Conservation (phyloP, 2,329 filamentous ascomycete species). For the Dothiorella sarmentorum region DNA sequence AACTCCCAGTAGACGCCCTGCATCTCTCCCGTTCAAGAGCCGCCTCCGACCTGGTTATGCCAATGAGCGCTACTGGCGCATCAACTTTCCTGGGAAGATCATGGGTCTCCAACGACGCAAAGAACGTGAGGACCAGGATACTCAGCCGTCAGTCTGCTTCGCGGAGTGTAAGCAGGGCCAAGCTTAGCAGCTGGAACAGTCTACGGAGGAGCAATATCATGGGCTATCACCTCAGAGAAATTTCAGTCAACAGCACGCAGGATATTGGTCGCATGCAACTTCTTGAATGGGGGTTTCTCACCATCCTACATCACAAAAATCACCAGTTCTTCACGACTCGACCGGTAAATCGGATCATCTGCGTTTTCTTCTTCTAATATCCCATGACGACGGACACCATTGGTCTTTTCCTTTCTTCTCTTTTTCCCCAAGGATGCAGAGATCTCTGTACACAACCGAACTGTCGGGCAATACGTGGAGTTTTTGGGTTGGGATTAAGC, state of each 20-base stretch:
- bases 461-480: background rate
- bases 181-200: background rate
- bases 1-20: constrained; percentile 22
- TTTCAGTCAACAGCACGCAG: background rate
- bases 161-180: background rate
- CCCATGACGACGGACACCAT: too few relatives aligned
- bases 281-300: background rate
- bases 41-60: background rate
- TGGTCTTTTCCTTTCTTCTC: too few relatives aligned
- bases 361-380: background rate
- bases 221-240: background rate
- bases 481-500: background rate
- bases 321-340: too few relatives aligned
- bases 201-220: background rate
- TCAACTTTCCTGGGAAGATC: background rate
- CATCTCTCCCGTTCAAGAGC: background rate
- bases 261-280: background rate
- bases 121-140: background rate
- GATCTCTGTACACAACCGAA: background rate
- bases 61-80: background rate
- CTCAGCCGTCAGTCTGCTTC: background rate
- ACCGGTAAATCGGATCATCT: background rate
- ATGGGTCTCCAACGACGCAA: background rate
- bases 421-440: too few relatives aligned
- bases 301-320: background rate